Evolutionary conservation across 2,329 filamentous ascomycete genomes (phyloP), one percentile per base, ranked within the genome.

Genomic region (Colletotrichum theobromicola): DNA sequence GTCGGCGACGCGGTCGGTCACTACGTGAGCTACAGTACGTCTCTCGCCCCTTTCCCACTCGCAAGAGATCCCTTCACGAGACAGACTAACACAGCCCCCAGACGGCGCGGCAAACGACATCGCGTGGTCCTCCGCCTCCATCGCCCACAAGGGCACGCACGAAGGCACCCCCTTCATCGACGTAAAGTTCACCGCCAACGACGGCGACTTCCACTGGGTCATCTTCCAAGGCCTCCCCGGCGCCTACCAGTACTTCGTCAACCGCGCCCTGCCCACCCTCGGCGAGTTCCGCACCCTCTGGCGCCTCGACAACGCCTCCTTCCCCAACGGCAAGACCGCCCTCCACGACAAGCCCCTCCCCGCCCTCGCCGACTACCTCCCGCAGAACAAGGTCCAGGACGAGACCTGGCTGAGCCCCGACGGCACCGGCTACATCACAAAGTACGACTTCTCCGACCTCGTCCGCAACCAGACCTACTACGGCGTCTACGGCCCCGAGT

Each of bases 241-340:
- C n/a, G 87, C 88, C n/a, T 89, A 90, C 76, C 88, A 89, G 70
- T 90, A 90, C 80, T 88, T 89, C 65, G 86, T 89, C 72, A 89
- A 90, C 77, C 85, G 81, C 65, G 85, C 82, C 5, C 80, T 89
- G 5, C 87, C 88, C 1, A 82, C 81, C 0, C 82, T 89, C 8
- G 87, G 88, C 63, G 87, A 89, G 74, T 88, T 89, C 77, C 81
- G 88, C 24, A 88, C 87, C 0, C 82, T 90, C 3, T 88, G 86
- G 83, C 83, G 87, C 9, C 82, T 90, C 15, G 87, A 88, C 67
- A 89, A 89, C 70, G 79, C 79, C 0, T 87, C 85, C 0, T 90
- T 90, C 71, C 81, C 86, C 2, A 84, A 83, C 63, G 88, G 87
- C 1, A 82, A 84, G 50, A 89, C 85, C 0, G 83, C 85, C 55